A percentile compares a stretch with the other conserved stretches of the same genome.
These are phyloP conservation scores for Naegleria fowleri DNA, from an alignment of 208 protist genomes.

Conservation along the genomic window DNA sequence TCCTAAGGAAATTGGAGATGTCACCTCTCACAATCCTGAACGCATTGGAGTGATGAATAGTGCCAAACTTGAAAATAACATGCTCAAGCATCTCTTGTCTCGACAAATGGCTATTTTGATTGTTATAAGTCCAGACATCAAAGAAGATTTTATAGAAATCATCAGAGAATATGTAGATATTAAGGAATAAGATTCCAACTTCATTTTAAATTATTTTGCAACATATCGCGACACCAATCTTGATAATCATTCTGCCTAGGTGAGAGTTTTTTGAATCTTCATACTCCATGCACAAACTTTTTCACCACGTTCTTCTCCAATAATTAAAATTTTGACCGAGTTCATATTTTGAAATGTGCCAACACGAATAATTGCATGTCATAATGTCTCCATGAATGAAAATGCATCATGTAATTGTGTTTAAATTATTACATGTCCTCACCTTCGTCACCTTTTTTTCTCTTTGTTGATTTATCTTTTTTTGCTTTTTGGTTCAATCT, in stretches of 20 bases:
- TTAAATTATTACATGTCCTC: background rate
- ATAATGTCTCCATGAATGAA: no score
- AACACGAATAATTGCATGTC: no score
- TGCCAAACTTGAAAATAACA: background rate
- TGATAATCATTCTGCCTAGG: no score
- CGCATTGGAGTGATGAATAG: background rate
- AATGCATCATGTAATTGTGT: no score
- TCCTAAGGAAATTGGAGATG: background rate
- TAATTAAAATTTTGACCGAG: no score
- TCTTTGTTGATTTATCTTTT: background rate
- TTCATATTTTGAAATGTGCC: no score
- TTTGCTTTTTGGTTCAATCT: background rate
- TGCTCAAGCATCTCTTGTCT: background rate
- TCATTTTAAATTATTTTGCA: no score
- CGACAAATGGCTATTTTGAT: background rate
- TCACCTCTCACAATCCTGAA: background rate
- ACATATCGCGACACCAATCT: no score
- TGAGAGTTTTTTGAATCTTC: no score
- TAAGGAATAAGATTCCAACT: background rate
- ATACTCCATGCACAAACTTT: no score
- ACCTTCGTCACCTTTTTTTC: background rate
- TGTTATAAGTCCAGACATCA: background rate
- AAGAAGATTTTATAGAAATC: background rate
- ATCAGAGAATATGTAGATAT: background rate
- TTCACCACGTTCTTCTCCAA: no score